Evolutionary conservation across 2,329 filamentous ascomycete genomes (phyloP), one percentile per base, ranked within the genome.

Genomic region (Orbilia quercus): DNA sequence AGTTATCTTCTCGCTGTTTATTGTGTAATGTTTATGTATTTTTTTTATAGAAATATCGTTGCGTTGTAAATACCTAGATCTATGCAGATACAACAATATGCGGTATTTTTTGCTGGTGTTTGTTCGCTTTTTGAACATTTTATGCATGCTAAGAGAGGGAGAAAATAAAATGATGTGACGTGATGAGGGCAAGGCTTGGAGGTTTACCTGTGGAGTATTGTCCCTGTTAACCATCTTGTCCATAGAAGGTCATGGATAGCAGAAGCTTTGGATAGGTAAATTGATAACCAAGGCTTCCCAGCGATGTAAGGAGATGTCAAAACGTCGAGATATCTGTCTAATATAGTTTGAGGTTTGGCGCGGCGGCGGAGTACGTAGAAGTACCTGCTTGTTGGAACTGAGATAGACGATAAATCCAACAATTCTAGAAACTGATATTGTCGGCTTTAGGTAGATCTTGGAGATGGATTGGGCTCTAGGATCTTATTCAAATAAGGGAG

Each of bases 201-300:
- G 9, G 42, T n/a, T 45, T 51, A 72, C 67, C 67, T 72, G 67
- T 16, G 58, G 45, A 3, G 51, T 59, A 22, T 47, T 64, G 40
- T 67, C 63, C 25, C 45, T 44, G 38, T 57, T 67, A 22, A 67
- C 53, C 63, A 67, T 67, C 18, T 57, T 57, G 20, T 28, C 18
- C 25, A 6, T 36, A 11, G 9, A n/a, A 36, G 14, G 28, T 11
- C 16, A 36, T 36, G 48, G n/a, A 36, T 20, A 4, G 28, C 28
- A 31, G 28, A 31, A 9, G 28, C 28, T 31, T 5, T 31, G 28
- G 28, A 9, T 31, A 31, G 4, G 28, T 31, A 31, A 31, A 31
- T 31, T 31, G 28, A 9, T 9, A 31, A 31, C 28, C 9, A 31
- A 31, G 28, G 4, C 28, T 9, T 4, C 9, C 5, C 9, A 31